Evolutionary conservation across 2,329 filamentous ascomycete genomes (phyloP).

Genomic region (Elsinoe fawcettii): DNA sequence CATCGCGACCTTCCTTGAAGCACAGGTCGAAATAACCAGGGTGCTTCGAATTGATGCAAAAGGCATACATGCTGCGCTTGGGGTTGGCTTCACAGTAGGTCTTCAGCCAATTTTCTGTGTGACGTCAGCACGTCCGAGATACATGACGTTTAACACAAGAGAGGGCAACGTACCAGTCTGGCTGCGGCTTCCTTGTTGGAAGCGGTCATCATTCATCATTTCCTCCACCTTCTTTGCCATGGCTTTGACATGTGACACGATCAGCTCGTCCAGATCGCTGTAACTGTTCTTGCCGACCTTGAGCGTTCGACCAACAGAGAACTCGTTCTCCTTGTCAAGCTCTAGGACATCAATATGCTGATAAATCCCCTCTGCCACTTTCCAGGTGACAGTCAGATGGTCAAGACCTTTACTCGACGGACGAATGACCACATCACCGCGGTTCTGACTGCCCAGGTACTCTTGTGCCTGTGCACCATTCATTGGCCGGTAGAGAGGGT

Average conservation of each 20-base stretch:
- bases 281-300: slow-evolving; percentile 88
- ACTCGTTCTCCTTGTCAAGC: slow-evolving; percentile 94
- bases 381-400: slow-evolving; percentile 95
- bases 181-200: slow-evolving; percentile 68
- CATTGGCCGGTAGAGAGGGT: slow-evolving; percentile 90
- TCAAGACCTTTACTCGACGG: slow-evolving; percentile 93
- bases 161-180: slow-evolving; percentile 65
- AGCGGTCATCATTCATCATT: slow-evolving; percentile 91
- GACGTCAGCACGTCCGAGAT: neutral
- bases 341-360: slow-evolving; percentile 97
- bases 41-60: slow-evolving; percentile 87
- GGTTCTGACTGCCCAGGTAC: slow-evolving; percentile 75
- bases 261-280: slow-evolving; percentile 92
- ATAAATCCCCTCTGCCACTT: slow-evolving; percentile 91
- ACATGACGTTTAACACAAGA: slow-evolving; percentile 5
- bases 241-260: slow-evolving; percentile 92
- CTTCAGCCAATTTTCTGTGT: slow-evolving; percentile 81
- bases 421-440: slow-evolving; percentile 88
- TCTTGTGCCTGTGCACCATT: slow-evolving; percentile 89
- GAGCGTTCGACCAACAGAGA: slow-evolving; percentile 78
- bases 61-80: slow-evolving; percentile 84
- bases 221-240: slow-evolving; percentile 98
- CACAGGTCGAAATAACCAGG: slow-evolving; percentile 93
- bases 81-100: slow-evolving; percentile 97
- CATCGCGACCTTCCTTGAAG: slow-evolving; percentile 81